Base-by-base conservation (phyloP, 176 grass and related monocot species). In the Carex kokanica region DNA sequence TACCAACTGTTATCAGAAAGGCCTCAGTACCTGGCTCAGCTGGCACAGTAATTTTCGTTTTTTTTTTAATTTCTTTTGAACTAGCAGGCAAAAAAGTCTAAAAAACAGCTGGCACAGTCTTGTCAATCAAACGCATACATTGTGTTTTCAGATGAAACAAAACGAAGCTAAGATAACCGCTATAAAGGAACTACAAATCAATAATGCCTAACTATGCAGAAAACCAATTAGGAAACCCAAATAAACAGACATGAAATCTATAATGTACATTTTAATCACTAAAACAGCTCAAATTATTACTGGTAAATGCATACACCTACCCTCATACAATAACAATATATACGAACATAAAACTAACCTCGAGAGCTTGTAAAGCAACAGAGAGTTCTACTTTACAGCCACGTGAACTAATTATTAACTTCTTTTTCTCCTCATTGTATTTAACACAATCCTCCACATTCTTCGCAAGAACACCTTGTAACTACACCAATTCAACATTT, bases 391-490 rank as follows among this genome's bases (percentile, higher is more conserved):
- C 82, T 84, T 79, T 34, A 64, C 78, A 54, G 64, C 70, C 54
- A 6, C 75, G 87, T 3, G 80, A 66, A 31, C 91, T 95, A 36
- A 98, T 87, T 27, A 86, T 78, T 49, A 95, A 77, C 68, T 81
- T 98, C 36, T 84, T 74, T 59, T 81, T 86, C 75, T 91, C 92
- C 3, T 64, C 69, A 20, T 89, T 82, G 85, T 91, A 98, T 47
- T 90, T 79, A 31, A 95, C 84, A 51, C 85, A 95, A 11, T 87
- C 86, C 40, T 86, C 82, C 49, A 87, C 81, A 53, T 85, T 91
- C 75, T 94, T 90, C 12, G 64, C 87, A 36, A 93, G 89, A 32
- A 84, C 80, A 67, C 57, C 82, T 98, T 95, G 92, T 67, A 98
- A 74, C 95, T 98, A 77, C n/a, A 79, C 43, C 21, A 31, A 54